Evolutionary conservation across 1,284 basidiomycete species (phyloP), one percentile per base, ranked within the genome.

Genomic region (Tilletia indica): DNA sequence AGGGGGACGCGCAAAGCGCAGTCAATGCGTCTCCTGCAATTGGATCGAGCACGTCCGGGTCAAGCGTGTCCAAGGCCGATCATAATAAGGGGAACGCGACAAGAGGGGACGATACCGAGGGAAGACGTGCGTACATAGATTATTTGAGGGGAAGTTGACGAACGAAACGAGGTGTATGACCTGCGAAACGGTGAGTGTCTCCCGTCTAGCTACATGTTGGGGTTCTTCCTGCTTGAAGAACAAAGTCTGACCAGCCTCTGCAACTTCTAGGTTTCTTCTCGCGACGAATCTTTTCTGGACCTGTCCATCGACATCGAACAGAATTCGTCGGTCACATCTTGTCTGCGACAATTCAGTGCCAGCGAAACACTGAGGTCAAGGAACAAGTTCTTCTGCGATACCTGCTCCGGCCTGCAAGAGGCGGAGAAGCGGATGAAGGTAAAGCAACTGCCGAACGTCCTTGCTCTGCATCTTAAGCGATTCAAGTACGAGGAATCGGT

Each of bases 391-490:
- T 97, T 94, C 85, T 99, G 96, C 84, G 97, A 99, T 85, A 90
- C 91, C 19, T 99, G 96, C 85, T 95, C 94, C 79, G 93, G 94
- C 68, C 86, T 98, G 34, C 95, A 98, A 85, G 97, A 99, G 85
- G 96, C 97, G 0, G 96, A 99, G 87, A 96, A 97, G 87, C 88
- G 95, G 77, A 98, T 98, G 94, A 97, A 97, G 86, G 94, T 99
- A 85, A 97, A 97, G 86, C 91, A 91, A 78, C 87, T 97, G 4
- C 94, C 96, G 5, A 94, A 97, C 83, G 88, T 99, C 51, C 90
- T 99, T 36, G 94, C 95, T 14, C 87, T 99, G 51, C 96, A 99
- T 85, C 87, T 99, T 70, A 99, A 99, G 86, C 90, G 97, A 45
- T 99, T 99, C 90, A 97, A 96, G 85, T 97, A 94, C 83, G 94